Conservation (phyloP, 2,329 filamentous ascomycete species). For the Nectriaceae sp. region DNA sequence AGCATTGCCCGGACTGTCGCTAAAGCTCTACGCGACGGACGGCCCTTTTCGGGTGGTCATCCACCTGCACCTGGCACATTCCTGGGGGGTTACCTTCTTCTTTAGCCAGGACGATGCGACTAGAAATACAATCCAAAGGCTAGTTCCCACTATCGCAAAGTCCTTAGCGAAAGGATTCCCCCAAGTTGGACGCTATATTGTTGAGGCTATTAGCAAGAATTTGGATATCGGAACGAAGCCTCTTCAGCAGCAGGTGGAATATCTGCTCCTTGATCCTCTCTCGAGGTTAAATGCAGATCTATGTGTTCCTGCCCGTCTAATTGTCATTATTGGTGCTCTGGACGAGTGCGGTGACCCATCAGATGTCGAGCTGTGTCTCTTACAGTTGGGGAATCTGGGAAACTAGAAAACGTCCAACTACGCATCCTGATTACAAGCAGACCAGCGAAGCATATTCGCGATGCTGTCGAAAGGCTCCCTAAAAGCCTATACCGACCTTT, state of each 20-base stretch:
- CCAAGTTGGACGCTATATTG: background rate
- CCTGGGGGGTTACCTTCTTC: conserved; percentile 12
- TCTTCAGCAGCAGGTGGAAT: conserved; percentile 1
- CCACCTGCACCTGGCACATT: background rate
- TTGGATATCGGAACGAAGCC: conserved; percentile 1
- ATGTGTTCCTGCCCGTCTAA: background rate
- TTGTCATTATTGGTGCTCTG: conserved; percentile 10
- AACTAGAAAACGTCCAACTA: conserved; percentile 2
- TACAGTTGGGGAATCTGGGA: background rate
- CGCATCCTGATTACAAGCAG: too few relatives aligned
- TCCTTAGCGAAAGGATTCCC: background rate
- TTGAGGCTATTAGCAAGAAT: conserved; percentile 1
- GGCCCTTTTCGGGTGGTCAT: background rate
- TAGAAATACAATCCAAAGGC: background rate
- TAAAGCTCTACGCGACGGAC: background rate
- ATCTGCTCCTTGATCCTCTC: conserved; percentile 4
- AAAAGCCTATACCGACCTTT: too few relatives aligned
- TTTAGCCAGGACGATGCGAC: conserved; percentile 9
- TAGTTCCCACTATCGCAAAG: conserved; percentile 5
- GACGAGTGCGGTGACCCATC: conserved; percentile 6
- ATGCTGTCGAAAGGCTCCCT: too few relatives aligned
- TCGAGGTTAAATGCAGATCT: background rate
- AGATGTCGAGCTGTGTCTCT: conserved; percentile 4
- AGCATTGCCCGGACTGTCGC: conserved; percentile 11
- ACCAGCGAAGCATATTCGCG: too few relatives aligned